phyloP scores from a whole-genome alignment of 1,284 basidiomycete genomes.

The Leccinum insolens region DNA sequence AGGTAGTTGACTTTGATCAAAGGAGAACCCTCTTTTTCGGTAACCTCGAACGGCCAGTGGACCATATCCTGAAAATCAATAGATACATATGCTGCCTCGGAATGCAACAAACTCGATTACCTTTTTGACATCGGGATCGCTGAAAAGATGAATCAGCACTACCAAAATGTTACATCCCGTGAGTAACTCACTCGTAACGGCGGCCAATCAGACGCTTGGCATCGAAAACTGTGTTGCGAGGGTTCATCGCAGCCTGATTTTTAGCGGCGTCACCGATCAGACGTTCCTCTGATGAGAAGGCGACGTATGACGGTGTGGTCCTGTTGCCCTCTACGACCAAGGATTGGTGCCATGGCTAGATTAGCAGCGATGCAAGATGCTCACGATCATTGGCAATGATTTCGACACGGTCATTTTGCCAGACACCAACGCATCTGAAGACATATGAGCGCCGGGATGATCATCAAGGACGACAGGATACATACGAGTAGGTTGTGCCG shows the following conservation, averaged over 20 bases:
- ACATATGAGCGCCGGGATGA: constrained; percentile 21
- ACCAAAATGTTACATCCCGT: background rate
- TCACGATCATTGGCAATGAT: constrained; percentile 96
- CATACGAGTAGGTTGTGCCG: constrained; percentile 89
- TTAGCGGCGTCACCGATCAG: constrained; percentile 99
- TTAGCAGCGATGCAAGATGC: constrained; percentile 33
- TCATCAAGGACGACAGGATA: constrained; percentile 19
- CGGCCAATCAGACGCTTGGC: constrained; percentile 98
- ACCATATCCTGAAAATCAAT: constrained; percentile 64
- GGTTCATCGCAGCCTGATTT: constrained; percentile 97
- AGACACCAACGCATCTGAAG: constrained; percentile 89
- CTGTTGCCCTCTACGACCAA: constrained; percentile 87
- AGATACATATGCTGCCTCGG: constrained; percentile 1
- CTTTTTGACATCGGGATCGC: constrained; percentile 88
- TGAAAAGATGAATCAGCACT: constrained; percentile 34
- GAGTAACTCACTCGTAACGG: constrained; percentile 77
- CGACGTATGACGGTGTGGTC: constrained; percentile 98
- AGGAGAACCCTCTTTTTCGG: constrained; percentile 93
- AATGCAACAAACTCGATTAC: constrained; percentile 37
- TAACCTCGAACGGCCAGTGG: constrained; percentile 96
- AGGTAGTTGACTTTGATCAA: constrained; percentile 95
- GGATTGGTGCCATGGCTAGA: constrained; percentile 8
- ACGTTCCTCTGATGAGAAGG: constrained; percentile 97
- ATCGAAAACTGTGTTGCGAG: constrained; percentile 94
- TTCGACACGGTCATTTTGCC: constrained; percentile 98